Evolutionary conservation across 495 filamentous ascomycete species (phyloP), one percentile per base, ranked within the genome.

Genomic region (Xylaria cubensis): DNA sequence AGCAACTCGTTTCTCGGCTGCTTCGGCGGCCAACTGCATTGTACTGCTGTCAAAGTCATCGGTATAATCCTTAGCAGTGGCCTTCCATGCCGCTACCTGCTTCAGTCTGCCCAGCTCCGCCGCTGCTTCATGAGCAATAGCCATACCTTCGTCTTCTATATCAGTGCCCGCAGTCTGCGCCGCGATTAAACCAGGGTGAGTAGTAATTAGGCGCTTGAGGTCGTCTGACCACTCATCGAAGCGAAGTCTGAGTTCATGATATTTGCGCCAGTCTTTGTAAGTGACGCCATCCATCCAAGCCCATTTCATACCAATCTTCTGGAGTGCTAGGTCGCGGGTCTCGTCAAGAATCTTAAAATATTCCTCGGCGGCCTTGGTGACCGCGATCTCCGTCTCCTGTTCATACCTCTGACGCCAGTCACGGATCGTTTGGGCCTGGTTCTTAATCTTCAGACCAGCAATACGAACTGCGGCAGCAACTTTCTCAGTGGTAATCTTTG

Each of bases 271-370:
- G 78, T 98, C 94, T 76, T 96, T 95, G 85, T 98, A 97, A 7
- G 94, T 95, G 71, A 99, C 89, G 48, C 92, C 92, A 65, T 98
- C 95, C 87, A 93, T 97, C 92, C 93, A 97, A 1, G 95, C 94
- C 95, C 97, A 99, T 71, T 96, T 93, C 89, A 97, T 95, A 51
- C 97, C 97, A 67, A 99, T 93, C 77, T 97, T 95, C 77, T 97
- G 94, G 9, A 99, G 86, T 2, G 94, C 94, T 9, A 97, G 85
- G 73, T 98, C 94, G 26, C 93, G 89, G 69, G 97, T 94, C 65
- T 88, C 86, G 73, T 96, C 93, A 46, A 99, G 86, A 44, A 97
- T 92, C 68, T 89, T 86, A 34, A 98, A 88, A 9, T 95, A 97
- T 26, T 90, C 92, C 70, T 93, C 82, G n/a, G 94, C 88, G 10